Conservation (phyloP, 2,329 filamentous ascomycete species). For the Cryoendolithus antarcticus region DNA sequence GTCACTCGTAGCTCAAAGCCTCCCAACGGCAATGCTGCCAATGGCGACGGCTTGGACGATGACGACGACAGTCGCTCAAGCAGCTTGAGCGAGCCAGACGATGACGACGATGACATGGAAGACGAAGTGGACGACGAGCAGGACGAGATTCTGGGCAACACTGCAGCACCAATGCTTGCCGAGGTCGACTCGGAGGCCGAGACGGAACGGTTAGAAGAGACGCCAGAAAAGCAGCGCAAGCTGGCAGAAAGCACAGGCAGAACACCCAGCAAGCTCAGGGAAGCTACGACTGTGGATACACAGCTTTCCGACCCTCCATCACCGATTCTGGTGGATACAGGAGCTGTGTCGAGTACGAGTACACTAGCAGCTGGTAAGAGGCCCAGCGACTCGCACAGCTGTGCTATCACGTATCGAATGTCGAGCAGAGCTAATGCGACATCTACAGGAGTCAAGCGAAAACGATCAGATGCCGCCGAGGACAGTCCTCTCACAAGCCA, state of each 20-base stretch:
- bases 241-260: constrained; percentile 41
- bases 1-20: neutral
- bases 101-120: constrained; percentile 32
- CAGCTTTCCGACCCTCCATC: constrained; percentile 27
- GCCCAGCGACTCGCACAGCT: neutral
- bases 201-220: constrained; percentile 83
- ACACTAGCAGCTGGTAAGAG: constrained; percentile 16
- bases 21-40: constrained; percentile 1
- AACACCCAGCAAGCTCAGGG: constrained; percentile 66
- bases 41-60: constrained; percentile 13
- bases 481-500: constrained; percentile 27
- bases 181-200: constrained; percentile 72
- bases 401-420: too few relatives aligned
- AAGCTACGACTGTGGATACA: constrained; percentile 37
- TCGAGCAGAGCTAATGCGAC: constrained; percentile 1
- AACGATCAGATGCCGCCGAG: constrained; percentile 27
- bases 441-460: constrained; percentile 29
- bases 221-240: constrained; percentile 20
- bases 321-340: constrained; percentile 17
- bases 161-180: constrained; percentile 13
- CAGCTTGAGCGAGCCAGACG: constrained; percentile 83
- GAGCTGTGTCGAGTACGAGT: constrained; percentile 21
- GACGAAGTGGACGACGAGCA: too few relatives aligned
- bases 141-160: neutral
- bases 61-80: constrained; percentile 52